These are phyloP conservation scores for Ganoderma resinaceum DNA, from an alignment of 1,284 basidiomycete species.

Conservation along the genomic window DNA sequence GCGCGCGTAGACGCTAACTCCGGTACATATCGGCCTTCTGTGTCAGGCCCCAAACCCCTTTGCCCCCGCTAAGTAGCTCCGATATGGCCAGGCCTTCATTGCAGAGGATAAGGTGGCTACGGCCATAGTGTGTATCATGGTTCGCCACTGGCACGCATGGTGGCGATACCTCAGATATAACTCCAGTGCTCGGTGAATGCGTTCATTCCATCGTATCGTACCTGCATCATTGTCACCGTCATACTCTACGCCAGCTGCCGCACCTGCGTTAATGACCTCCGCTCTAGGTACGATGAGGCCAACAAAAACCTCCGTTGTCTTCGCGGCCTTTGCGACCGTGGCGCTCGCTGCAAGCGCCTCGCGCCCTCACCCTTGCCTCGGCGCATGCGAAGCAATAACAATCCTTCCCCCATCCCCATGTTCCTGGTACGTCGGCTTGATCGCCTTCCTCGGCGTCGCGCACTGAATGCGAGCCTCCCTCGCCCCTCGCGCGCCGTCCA, in stretches of 20 bases:
- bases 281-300: not conserved
- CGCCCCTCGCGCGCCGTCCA: not conserved
- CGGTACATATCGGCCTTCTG: conserved; percentile 18
- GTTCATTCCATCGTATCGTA: not conserved
- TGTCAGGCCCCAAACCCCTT: not conserved
- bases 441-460: conserved; percentile 5
- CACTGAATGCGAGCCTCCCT: not conserved
- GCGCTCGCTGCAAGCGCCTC: conserved; percentile 5
- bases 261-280: conserved; percentile 8
- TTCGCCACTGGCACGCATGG: conserved; percentile 4
- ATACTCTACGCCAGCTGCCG: not conserved
- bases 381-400: conserved; percentile 2
- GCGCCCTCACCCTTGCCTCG: not conserved
- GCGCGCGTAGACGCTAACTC: not conserved
- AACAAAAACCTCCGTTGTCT: not conserved
- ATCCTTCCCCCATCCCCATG: conserved; percentile 3
- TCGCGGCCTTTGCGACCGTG: not conserved
- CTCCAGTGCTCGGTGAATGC: not conserved
- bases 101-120: conserved; percentile 9
- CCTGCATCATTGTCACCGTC: not conserved
- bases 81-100: conserved; percentile 6
- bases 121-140: conserved; percentile 5
- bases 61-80: not conserved
- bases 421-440: conserved; percentile 5
- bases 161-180: conserved; percentile 18